Evolutionary conservation across 345 rosid species (phyloP), one percentile per base, ranked within the genome.

Genomic region (Aquilaria malaccensis): DNA sequence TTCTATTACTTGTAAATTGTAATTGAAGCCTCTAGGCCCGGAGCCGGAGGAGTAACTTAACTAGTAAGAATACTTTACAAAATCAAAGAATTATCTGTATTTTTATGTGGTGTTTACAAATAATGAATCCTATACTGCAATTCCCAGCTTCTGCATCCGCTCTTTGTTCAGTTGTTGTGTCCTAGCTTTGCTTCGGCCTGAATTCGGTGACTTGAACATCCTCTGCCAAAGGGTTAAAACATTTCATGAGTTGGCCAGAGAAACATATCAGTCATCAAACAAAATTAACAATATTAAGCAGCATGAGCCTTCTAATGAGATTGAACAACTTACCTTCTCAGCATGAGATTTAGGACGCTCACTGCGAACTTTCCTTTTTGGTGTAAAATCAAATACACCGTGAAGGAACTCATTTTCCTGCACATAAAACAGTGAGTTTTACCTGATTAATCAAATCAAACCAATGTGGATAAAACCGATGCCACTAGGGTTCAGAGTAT

Each of bases 341-440:
- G 45, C 76, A 48, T 58, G 59, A 32, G 91, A 76, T 76, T 78
- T 59, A 52, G 43, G 70, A 64, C 69, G 74, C 33, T 77, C 87
- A n/a, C 54, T 60, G 33, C 84, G 58, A 67, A 67, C 54, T 70
- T 77, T 80, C 66, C 66, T 81, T 75, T 80, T 83, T 32, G 99
- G 96, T n/a, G 75, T 67, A 72, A 94, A 90, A 52, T 70, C 84
- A 62, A 90, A 76, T 14, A 86, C 82, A 51, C 82, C 90, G 9
- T 90, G 95, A 54, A 94, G 95, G 58, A 88, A 83, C 31, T 85
- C 91, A 67, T 94, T 94, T 60, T 86, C 99, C 99, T 90, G 79
- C 58, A 70, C 30, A 50, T 30, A 59, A 43, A 72, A 61, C 33
- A 51, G 33, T 46, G 64, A 22, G 22, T 22, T 22, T 37, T 37